phyloP scores from a whole-genome alignment of 371 early-diverging fungal genomes.

The Rhizopus microsporus region DNA sequence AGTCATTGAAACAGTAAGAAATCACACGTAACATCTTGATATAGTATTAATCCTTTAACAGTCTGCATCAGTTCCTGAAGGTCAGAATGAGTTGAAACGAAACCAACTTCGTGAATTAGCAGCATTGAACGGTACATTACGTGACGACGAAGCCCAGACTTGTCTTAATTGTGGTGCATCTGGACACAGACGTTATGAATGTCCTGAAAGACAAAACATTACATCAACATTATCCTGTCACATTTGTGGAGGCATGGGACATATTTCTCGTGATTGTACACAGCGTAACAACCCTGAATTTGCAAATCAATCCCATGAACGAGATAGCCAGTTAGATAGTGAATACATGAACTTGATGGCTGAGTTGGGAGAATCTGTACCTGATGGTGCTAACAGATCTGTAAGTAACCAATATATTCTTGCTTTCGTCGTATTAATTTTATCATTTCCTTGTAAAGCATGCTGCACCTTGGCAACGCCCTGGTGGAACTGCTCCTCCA shows the following conservation, averaged over 20 bases:
- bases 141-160: constrained; percentile 94
- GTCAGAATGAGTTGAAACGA: constrained; percentile 92
- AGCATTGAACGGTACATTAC: constrained; percentile 92
- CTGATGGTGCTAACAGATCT: constrained; percentile 28
- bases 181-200: constrained; percentile 92
- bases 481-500: constrained; percentile 33
- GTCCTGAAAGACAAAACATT: constrained; percentile 87
- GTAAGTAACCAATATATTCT: constrained; percentile 10
- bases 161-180: constrained; percentile 92
- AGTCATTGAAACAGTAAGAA: constrained; percentile 87
- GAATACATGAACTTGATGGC: constrained; percentile 92
- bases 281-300: constrained; percentile 80
- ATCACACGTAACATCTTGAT: not conserved
- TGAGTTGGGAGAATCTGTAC: constrained; percentile 75
- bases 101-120: constrained; percentile 94
- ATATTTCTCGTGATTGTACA: constrained; percentile 86
- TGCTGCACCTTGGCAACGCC: constrained; percentile 61
- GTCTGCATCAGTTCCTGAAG: constrained; percentile 92
- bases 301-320: constrained; percentile 64
- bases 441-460: constrained; percentile 9
- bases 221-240: constrained; percentile 86
- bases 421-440: constrained; percentile 25
- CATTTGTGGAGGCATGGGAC: constrained; percentile 91
- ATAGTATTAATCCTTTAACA: constrained; percentile 23
- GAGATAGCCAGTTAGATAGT: constrained; percentile 83